Conservation (phyloP, 345 rosid species). For the Eucalyptus pumila region DNA sequence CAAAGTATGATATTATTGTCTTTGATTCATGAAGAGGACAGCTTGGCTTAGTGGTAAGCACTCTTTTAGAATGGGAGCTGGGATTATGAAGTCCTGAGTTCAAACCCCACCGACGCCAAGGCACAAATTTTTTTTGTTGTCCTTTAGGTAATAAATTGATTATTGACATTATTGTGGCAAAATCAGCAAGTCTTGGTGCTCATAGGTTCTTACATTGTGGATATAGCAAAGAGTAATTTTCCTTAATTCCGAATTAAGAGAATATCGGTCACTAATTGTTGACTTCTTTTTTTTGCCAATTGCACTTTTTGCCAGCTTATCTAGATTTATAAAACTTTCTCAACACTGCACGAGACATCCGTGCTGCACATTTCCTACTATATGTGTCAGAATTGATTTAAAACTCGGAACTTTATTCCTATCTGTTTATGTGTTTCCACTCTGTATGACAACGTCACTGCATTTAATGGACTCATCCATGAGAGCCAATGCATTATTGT, state of each 20-base stretch:
- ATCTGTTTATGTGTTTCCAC: neutral
- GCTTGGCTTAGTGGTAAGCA: neutral
- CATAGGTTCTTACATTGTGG: neutral
- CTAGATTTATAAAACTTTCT: neutral
- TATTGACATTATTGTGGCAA: neutral
- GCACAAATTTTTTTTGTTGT: neutral
- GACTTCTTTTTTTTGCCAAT: neutral
- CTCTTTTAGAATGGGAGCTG: neutral
- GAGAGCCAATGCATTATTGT: neutral
- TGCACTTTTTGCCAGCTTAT: neutral
- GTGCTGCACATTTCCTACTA: neutral
- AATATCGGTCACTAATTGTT: neutral
- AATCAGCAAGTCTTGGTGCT: neutral
- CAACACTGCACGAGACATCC: neutral
- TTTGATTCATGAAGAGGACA: neutral
- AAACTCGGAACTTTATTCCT: neutral
- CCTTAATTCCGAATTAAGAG: neutral
- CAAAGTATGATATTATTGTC: neutral
- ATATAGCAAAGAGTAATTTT: neutral
- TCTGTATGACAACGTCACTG: neutral
- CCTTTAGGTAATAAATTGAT: neutral
- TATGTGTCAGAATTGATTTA: neutral
- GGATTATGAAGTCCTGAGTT: neutral
- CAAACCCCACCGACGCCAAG: neutral
- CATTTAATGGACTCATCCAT: neutral